Conservation (phyloP, 148 eudicot species). For the Gaultheria prostrata region DNA sequence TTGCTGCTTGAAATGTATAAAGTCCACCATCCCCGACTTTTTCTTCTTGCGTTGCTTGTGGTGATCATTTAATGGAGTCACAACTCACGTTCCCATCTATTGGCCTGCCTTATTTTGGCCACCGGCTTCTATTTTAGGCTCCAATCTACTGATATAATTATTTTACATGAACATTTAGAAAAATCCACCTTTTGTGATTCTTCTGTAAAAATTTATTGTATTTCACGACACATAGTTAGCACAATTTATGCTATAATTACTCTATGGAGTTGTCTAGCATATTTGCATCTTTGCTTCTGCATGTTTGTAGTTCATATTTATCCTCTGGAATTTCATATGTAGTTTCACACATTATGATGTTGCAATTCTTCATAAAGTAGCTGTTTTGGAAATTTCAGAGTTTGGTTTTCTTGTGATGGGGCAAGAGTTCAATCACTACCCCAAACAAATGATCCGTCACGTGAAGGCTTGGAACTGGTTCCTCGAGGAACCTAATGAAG, state of each 20-base stretch:
- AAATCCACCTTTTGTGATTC: background rate
- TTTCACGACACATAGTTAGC: background rate
- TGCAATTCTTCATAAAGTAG: background rate
- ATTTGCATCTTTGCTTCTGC: background rate
- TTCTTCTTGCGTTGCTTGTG: background rate
- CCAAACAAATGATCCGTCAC: slow-evolving; percentile 56
- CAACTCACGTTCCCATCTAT: background rate
- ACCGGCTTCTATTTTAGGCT: background rate
- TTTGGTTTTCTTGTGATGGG: slow-evolving; percentile 92
- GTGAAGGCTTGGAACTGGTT: slow-evolving; percentile 83
- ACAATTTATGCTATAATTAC: background rate
- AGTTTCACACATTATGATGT: background rate
- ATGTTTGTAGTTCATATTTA: background rate
- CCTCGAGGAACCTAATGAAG: slow-evolving; percentile 52
- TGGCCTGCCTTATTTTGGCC: background rate
- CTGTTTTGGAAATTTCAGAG: slow-evolving; percentile 48
- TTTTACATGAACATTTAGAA: background rate
- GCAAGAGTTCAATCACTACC: slow-evolving; percentile 79
- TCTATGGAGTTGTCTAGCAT: background rate
- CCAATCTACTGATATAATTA: background rate
- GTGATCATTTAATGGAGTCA: background rate
- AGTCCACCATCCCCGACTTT: background rate
- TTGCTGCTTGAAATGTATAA: background rate
- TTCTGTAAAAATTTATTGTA: background rate
- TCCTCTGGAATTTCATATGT: background rate